phyloP scores from a whole-genome alignment of 2,329 filamentous ascomycete species.

The Magnaporthiopsis rhizophila region DNA sequence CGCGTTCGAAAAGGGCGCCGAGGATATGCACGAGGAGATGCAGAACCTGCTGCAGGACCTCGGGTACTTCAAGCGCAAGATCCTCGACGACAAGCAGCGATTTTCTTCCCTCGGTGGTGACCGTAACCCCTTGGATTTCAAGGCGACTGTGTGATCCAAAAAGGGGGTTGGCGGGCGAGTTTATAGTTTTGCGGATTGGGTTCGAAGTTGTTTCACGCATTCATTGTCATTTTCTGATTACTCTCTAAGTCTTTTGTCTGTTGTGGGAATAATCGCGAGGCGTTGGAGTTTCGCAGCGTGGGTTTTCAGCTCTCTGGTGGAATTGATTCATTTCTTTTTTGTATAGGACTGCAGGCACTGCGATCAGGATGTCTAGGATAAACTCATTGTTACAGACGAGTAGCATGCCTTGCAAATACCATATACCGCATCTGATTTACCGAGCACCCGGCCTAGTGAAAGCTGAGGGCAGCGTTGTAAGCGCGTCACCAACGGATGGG shows the following conservation, averaged over 20 bases:
- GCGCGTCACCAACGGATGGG: too few relatives aligned
- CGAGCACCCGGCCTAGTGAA: too few relatives aligned
- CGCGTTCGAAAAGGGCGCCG: slow-evolving; percentile 42
- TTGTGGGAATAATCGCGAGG: background rate
- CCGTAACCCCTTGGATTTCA: slow-evolving; percentile 37
- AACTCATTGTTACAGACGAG: background rate
- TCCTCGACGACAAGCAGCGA: slow-evolving; percentile 70
- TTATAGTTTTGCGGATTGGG: background rate
- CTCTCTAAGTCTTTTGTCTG: background rate
- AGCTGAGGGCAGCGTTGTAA: too few relatives aligned
- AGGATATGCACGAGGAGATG: slow-evolving; percentile 76
- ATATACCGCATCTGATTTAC: background rate
- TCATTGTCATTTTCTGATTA: background rate
- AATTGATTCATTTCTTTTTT: background rate
- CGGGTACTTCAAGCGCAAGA: slow-evolving; percentile 73
- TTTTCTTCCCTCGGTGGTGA: slow-evolving; percentile 47
- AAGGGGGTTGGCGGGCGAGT: background rate
- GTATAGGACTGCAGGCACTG: background rate
- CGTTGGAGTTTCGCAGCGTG: background rate
- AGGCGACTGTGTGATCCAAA: slow-evolving; percentile 27
- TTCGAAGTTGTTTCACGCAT: background rate
- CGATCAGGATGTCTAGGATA: background rate
- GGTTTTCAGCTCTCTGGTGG: background rate
- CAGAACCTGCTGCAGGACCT: slow-evolving; percentile 75
- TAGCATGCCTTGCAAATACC: background rate